Evolutionary conservation across 495 filamentous ascomycete genomes (phyloP), one percentile per base, ranked within the genome.

Genomic region (Penicillium roqueforti): DNA sequence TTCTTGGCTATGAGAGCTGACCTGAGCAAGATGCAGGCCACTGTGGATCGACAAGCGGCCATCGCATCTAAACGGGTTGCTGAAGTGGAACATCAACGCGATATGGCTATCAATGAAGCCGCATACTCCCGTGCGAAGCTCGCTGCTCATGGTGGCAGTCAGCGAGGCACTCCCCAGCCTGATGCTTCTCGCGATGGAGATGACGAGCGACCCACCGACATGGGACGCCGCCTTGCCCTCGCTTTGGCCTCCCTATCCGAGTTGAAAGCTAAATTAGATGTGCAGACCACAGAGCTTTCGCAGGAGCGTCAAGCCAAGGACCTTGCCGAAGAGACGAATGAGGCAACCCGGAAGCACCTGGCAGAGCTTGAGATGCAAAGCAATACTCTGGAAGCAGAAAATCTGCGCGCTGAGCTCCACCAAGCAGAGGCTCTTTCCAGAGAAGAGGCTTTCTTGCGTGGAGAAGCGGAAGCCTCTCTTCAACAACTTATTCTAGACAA

Each of bases 91-190:
- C 89, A 87, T 55, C 92, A 97, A 68, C 77, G 95, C 45, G 95
- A 99, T 71, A 84, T 87, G 18, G 93, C 93, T 16, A 81, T 99
- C 37, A 86, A 83, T 55, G 95, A 97, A 69, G 93, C 95, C 0
- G 87, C 91, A 1, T 97, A 97, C 74, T 90, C 91, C 20, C 95
- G 95, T 62, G 89, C 95, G 6, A 95, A 90, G 62, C 77, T 96
- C 16, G 93, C 91, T 36, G 91, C 91, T 2, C 87, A 89, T 54
- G 80, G 83, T 47, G 85, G 87, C 16, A 89, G 87, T 54, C 80
- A 84, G 53, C 75, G 76, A 18, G 83, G 86, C 48, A 87, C 87
- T 2, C 85, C 88, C 8, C 85, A 87, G 57, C 81, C 83, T 0
- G 90, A 91, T 54, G 72, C 66, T 9, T 68, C 80, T 16, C 78